Base-by-base conservation (phyloP, 2,329 filamentous ascomycete genomes). In the Fusarium heterosporum region DNA sequence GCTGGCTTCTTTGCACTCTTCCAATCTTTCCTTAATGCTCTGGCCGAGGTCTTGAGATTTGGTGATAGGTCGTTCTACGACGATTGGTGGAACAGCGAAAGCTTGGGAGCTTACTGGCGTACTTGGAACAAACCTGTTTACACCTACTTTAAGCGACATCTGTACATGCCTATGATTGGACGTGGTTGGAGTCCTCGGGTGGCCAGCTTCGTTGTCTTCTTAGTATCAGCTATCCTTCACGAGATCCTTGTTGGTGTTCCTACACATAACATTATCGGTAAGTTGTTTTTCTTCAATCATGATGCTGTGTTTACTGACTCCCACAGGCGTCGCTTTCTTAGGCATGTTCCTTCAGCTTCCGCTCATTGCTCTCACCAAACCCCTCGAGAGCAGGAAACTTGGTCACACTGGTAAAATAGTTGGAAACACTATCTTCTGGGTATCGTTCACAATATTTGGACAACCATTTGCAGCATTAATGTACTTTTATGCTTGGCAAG, bases 401-500 rank as follows among this genome's bases (percentile, higher is more conserved):
- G 87, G 90, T 0, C 70, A 79, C 14, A 87, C 89, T 50, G 92
- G 93, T 8, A 92, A 90, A 71, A 84, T 97, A 10, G 84, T 96
- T 28, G 96, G 96, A 3, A 99, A 99, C 77, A 89, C 90, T 74
- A 94, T 96, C 58, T 99, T 99, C 78, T 98, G 96, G 96, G 84
- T 97, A 19, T 95, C 92, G 13, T 99, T 99, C 75, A 97, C 95
- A 68, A 87, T 98, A 4, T 91, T 99, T 13, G 96, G 96, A 5
- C 96, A 99, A 82, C 96, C 96, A 1, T 87, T 98, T 71, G 96
- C 93, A 2, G 94, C 93, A 1, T 81, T 99, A 61, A 84, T 97
- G 76, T 99, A 99, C 78, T 99, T 97, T 78, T 98, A 98, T 76
- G 94, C 94, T 2, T 99, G 96, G 95, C 95, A 98, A 80, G 93